Conservation (phyloP, 495 filamentous ascomycete genomes). For the Lasiosphaeria miniovina region DNA sequence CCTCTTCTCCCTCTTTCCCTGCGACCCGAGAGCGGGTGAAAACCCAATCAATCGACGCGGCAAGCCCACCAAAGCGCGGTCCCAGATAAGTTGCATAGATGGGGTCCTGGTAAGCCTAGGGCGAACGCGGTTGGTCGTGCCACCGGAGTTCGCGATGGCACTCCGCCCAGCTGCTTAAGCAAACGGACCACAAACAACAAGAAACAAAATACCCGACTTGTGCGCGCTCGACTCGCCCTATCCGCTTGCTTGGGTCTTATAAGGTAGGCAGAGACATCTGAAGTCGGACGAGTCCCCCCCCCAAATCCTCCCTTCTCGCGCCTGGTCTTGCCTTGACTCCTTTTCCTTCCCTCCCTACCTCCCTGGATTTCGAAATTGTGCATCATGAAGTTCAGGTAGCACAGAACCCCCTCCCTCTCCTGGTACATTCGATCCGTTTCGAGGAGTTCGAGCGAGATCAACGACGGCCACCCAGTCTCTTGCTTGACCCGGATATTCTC, state of each 20-base stretch:
- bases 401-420: neutral
- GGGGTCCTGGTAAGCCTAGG: neutral
- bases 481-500: neutral
- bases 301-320: neutral
- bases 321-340: neutral
- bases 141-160: neutral
- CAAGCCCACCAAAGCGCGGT: neutral
- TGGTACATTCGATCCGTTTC: neutral
- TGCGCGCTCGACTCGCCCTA: no score
- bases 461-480: neutral
- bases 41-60: constrained; percentile 8
- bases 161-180: no score
- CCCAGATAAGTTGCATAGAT: neutral
- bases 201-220: no score
- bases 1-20: constrained; percentile 1
- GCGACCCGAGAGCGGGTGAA: constrained; percentile 1
- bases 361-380: neutral
- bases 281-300: neutral
- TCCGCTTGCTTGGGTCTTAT: neutral
- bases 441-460: neutral
- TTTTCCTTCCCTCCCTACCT: neutral
- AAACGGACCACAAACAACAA: no score
- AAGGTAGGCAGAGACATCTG: neutral
- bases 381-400: constrained; percentile 1
- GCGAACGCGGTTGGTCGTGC: neutral